Evolutionary conservation across 208 protist genomes (phyloP).

Genomic region (Naegleria lovaniensis): DNA sequence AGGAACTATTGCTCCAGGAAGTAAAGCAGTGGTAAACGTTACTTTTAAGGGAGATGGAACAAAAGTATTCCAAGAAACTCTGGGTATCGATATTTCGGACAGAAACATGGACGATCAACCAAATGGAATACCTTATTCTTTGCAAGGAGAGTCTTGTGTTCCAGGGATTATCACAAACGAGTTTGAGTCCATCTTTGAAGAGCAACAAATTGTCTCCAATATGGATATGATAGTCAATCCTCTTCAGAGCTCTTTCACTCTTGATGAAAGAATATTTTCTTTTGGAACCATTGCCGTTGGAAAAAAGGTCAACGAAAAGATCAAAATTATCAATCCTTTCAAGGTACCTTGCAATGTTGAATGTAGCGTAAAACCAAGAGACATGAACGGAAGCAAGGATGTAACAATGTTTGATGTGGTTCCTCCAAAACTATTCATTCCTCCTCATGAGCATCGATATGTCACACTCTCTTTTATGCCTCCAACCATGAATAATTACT

Average conservation of each 20-base stretch:
- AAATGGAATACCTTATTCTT: constrained; percentile 72
- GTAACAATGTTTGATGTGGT: constrained; percentile 8
- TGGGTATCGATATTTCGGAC: constrained; percentile 79
- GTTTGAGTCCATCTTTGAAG: constrained; percentile 88
- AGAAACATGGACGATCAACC: constrained; percentile 61
- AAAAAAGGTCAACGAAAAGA: constrained; percentile 68
- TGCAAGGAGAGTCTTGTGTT: constrained; percentile 78
- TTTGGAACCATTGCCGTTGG: constrained; percentile 81
- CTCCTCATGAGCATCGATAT: constrained; percentile 88
- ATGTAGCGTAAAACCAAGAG: constrained; percentile 47
- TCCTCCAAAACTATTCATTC: constrained; percentile 56
- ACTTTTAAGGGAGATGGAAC: constrained; percentile 53
- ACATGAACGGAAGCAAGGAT: constrained; percentile 36
- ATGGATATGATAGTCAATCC: constrained; percentile 47
- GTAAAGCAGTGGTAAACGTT: constrained; percentile 62
- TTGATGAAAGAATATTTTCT: constrained; percentile 77
- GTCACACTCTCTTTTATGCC: constrained; percentile 82
- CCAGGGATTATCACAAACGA: constrained; percentile 80
- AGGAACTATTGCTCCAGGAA: constrained; percentile 40
- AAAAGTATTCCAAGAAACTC: constrained; percentile 56
- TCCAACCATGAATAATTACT: constrained; percentile 61
- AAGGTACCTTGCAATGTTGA: constrained; percentile 77
- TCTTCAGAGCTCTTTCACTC: constrained; percentile 64
- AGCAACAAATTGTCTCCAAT: constrained; percentile 81
- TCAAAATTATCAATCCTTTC: constrained; percentile 87